Percentiles rank a stretch among this genome's conserved stretches.
These are phyloP conservation scores for Macrolepiota fuliginosa DNA, from an alignment of 768 basidiomycete species.

Conservation along the genomic window DNA sequence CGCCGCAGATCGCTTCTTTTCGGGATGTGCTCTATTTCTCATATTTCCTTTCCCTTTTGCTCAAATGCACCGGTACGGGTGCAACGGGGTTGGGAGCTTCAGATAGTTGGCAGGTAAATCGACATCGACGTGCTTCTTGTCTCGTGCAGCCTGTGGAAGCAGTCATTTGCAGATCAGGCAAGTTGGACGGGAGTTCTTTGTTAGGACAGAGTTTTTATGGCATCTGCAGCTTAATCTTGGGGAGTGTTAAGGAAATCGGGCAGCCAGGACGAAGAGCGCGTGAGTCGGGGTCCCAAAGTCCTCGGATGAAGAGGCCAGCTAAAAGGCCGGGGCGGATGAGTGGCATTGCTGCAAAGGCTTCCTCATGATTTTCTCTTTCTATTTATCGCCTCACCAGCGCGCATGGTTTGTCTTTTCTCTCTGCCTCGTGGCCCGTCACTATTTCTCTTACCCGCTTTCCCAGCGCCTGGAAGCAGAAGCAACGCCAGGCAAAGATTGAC, in stretches of 20 bases:
- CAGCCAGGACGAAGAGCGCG: slow-evolving; percentile 10
- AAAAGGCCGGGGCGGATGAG: slow-evolving; percentile 6
- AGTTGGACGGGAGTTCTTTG: slow-evolving; percentile 9
- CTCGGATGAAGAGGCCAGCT: slow-evolving; percentile 12
- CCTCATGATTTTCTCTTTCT: slow-evolving; percentile 34
- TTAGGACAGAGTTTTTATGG: slow-evolving; percentile 13
- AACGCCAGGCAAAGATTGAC: slow-evolving; percentile 42
- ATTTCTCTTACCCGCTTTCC: background rate
- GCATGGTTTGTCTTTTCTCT: slow-evolving; percentile 31
- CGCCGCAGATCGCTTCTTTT: slow-evolving; percentile 8
- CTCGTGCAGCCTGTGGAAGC: slow-evolving; percentile 6
- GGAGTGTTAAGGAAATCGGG: slow-evolving; percentile 14
- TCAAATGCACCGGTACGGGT: background rate
- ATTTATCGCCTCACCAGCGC: slow-evolving; percentile 33
- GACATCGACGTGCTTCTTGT: slow-evolving; percentile 1
- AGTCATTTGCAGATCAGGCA: slow-evolving; percentile 11
- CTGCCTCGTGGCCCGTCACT: slow-evolving; percentile 6
- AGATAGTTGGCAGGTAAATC: background rate
- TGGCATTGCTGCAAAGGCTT: slow-evolving; percentile 2
- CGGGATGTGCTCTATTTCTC: background rate
- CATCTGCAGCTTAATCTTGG: slow-evolving; percentile 13
- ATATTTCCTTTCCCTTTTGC: background rate
- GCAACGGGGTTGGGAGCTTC: slow-evolving; percentile 2
- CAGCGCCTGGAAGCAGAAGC: slow-evolving; percentile 44
- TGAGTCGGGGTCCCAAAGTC: slow-evolving; percentile 10